Evolutionary conservation across 164 flowering plant genomes (phyloP), one percentile per base, ranked within the genome.

Genomic region (Kingdonia uniflora): DNA sequence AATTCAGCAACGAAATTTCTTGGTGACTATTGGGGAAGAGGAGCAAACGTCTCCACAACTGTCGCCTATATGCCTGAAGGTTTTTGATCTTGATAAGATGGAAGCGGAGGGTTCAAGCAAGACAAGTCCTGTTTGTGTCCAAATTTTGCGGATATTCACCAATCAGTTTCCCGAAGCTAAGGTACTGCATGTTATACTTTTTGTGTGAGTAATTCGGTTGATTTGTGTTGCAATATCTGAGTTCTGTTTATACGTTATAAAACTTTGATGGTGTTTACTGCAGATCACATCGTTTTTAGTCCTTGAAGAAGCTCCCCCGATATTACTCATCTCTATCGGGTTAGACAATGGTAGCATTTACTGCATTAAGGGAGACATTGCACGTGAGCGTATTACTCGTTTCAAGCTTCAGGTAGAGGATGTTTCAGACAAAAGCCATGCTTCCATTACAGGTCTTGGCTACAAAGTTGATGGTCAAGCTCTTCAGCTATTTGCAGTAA

Each of bases 281-380:
- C 86, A 92, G 99, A 81, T 92, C 37, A 92, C 95, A 23, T 77
- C 97, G 11, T 82, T 92, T 71, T 53, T 83, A 58, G 95, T 86
- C 25, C 65, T 88, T 37, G 99, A 92, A 58, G 97, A 92, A 75
- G 85, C 87, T 67, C 97, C 95, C 8, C 99, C 97, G 13, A 77
- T 84, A 67, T 67, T 92, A 41, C 83, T 88, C 23, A 82, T 92
- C 54, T 79, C 87, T 20, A 78, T 92, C 62, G 97, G 97, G 29
- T 67, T 88, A 54, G 86, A 81, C 55, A 86, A 78, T 68, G 95
- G 95, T 60, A 70, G 73, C 70, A 77, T 92, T 59, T 88, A 88
- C 70, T 88, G 95, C 78, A 86, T 94, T 62, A 81, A 89, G 74
- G 99, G 99, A 46, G 99, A 94, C 54, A 79, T 94, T 76, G 99